These are phyloP conservation scores for Rhodotorula toruloides DNA, from an alignment of 768 basidiomycete species.

Conservation along the genomic window DNA sequence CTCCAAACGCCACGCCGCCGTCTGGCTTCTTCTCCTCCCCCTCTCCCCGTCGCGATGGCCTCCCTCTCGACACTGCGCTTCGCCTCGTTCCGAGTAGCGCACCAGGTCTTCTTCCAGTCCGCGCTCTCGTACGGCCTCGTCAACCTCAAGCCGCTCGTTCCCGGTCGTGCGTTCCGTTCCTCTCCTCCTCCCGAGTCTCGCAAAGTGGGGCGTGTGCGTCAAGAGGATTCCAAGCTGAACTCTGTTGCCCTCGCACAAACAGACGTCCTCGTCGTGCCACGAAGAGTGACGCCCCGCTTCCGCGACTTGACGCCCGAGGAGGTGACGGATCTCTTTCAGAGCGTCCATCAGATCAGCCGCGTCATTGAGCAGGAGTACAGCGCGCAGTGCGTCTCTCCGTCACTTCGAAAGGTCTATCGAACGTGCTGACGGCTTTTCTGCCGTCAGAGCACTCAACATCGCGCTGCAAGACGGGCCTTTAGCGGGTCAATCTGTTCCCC, in stretches of 20 bases:
- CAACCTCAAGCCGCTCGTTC: slow-evolving; percentile 88
- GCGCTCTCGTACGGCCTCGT: slow-evolving; percentile 60
- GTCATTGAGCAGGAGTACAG: slow-evolving; percentile 76
- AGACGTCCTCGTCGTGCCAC: slow-evolving; percentile 60
- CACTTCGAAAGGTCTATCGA: neutral
- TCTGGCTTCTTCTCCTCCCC: neutral
- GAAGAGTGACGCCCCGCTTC: slow-evolving; percentile 54
- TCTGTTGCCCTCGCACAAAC: neutral
- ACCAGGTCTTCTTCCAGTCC: slow-evolving; percentile 36
- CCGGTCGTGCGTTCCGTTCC: slow-evolving; percentile 67
- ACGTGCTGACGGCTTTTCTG: neutral
- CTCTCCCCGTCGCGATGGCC: neutral
- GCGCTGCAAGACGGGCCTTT: slow-evolving; percentile 38
- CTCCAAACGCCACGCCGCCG: neutral
- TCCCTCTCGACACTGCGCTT: slow-evolving; percentile 24
- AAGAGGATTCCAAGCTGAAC: too few relatives aligned
- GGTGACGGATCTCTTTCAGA: slow-evolving; percentile 69
- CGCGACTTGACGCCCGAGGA: slow-evolving; percentile 57
- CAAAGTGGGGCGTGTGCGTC: neutral
- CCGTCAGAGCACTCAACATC: slow-evolving; percentile 14
- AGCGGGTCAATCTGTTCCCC: slow-evolving; percentile 30
- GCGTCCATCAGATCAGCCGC: slow-evolving; percentile 70
- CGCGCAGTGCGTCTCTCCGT: slow-evolving; percentile 54
- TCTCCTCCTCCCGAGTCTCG: neutral
- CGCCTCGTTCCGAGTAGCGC: slow-evolving; percentile 29